Conservation (phyloP, 129 eudicot genomes). For the Pulicaria dysenterica region DNA sequence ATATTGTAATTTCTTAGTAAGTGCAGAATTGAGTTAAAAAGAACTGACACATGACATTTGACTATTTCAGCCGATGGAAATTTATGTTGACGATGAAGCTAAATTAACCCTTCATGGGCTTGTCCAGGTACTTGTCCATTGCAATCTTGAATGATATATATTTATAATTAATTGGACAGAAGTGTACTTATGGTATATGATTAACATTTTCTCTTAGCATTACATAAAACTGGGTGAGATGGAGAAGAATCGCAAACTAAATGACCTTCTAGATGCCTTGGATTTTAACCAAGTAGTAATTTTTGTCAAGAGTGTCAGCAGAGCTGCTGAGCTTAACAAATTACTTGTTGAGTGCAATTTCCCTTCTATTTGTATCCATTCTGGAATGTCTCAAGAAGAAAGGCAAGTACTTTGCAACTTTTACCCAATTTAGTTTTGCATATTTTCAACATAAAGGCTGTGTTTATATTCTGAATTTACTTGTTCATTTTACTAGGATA, state of each 20-base stretch:
- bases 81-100: constrained; percentile 94
- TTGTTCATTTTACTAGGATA: background rate
- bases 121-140: constrained; percentile 64
- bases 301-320: constrained; percentile 86
- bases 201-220: constrained; percentile 51
- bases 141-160: background rate
- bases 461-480: background rate
- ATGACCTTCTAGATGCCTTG: constrained; percentile 88
- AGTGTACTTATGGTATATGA: background rate
- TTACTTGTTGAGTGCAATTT: constrained; percentile 88
- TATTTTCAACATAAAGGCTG: background rate
- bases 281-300: constrained; percentile 96
- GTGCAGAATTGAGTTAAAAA: background rate
- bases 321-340: constrained; percentile 93
- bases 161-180: background rate
- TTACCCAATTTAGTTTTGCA: background rate
- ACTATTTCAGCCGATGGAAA: constrained; percentile 93
- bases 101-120: constrained; percentile 94
- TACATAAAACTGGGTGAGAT: constrained; percentile 82
- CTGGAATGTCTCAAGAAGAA: constrained; percentile 98
- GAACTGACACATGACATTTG: constrained; percentile 7
- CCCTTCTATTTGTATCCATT: constrained; percentile 91
- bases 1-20: constrained; percentile 21
- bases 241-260: constrained; percentile 92
- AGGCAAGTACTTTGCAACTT: constrained; percentile 42